Evolutionary conservation across 164 flowering plant genomes (phyloP).

Genomic region (Piper betle): DNA sequence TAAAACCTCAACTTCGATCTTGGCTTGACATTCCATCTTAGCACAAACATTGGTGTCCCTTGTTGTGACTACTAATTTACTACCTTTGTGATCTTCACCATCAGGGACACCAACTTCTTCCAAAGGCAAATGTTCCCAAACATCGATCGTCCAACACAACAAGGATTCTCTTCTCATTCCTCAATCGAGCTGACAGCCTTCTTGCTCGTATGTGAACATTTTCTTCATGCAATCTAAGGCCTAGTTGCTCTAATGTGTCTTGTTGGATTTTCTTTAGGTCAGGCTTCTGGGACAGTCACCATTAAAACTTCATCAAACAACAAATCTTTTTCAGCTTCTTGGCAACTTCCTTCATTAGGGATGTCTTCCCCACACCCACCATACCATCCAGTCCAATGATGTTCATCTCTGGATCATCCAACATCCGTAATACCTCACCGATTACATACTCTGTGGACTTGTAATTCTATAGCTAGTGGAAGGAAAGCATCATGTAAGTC

Average conservation of each 20-base stretch:
- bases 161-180: conserved; percentile 7
- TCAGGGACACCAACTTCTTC: conserved; percentile 14
- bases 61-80: conserved; percentile 14
- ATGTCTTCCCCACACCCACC: conserved; percentile 5
- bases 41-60: conserved; percentile 6
- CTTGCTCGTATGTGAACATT: conserved; percentile 4
- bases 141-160: conserved; percentile 26
- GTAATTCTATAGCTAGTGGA: not conserved
- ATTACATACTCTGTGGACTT: conserved; percentile 1
- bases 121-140: conserved; percentile 19
- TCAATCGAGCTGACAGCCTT: conserved; percentile 1
- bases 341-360: conserved; percentile 6
- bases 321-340: conserved; percentile 2
- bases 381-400: conserved; percentile 5
- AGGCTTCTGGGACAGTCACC: conserved; percentile 7
- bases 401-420: not conserved
- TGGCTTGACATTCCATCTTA: conserved; percentile 5
- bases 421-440: not conserved
- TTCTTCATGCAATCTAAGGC: conserved; percentile 1
- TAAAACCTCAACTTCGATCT: not conserved
- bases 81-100: not conserved
- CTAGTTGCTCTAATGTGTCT: conserved; percentile 6
- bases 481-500: not conserved
- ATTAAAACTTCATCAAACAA: conserved; percentile 7
- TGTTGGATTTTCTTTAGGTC: conserved; percentile 5